phyloP scores from a whole-genome alignment of 2,329 filamentous ascomycete genomes.

The Colletotrichum kahawae region DNA sequence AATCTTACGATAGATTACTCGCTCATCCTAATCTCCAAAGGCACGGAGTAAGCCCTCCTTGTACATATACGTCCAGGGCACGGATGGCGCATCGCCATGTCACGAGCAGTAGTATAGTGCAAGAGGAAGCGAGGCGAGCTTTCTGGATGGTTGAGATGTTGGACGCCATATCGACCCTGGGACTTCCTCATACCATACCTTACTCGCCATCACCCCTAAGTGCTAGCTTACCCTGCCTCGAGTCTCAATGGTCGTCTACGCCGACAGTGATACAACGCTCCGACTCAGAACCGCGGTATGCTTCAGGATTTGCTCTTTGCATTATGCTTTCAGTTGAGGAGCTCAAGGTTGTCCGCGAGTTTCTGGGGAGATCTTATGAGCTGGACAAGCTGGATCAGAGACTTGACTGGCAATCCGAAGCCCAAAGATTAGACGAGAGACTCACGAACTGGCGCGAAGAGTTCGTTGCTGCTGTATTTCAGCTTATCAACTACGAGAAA shows the following conservation, averaged over 20 bases:
- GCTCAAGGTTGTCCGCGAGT: not conserved
- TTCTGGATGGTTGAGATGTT: not conserved
- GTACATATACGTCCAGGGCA: not conserved
- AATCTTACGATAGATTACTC: not conserved
- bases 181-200: not conserved
- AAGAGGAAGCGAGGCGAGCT: not conserved
- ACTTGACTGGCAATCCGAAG: not conserved
- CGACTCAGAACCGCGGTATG: not conserved
- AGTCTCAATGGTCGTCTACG: not conserved
- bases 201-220: not conserved
- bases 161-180: not conserved
- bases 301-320: not conserved
- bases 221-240: not conserved
- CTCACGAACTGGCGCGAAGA: not conserved
- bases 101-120: accelerated
- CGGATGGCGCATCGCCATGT: accelerated
- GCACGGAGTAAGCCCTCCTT: not conserved
- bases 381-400: not conserved
- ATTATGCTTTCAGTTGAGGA: not conserved
- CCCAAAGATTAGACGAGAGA: not conserved
- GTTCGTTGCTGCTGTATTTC: not conserved
- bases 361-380: not conserved
- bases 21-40: not conserved
- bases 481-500: not conserved
- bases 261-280: not conserved